Percentiles rank a stretch among this genome's conserved stretches.
Evolutionary conservation across 768 basidiomycete genomes (phyloP).

Genomic region (Pulveroboletus ravenelii): DNA sequence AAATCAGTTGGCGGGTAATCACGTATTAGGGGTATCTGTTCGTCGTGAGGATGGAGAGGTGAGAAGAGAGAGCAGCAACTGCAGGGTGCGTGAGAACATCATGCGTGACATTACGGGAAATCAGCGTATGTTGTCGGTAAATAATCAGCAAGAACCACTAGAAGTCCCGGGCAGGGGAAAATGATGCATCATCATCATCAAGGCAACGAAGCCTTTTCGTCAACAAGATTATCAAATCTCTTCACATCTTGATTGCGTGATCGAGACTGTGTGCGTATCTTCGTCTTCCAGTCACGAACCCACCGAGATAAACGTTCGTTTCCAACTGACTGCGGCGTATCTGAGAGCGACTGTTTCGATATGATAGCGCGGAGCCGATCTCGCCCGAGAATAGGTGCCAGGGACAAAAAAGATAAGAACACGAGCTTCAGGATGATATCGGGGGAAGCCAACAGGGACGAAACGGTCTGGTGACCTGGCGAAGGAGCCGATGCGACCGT

Average conservation of each 20-base stretch:
- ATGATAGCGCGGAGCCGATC: constrained; percentile 60
- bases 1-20: constrained; percentile 26
- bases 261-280: constrained; percentile 51
- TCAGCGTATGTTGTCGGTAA: constrained; percentile 13
- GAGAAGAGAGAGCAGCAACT: constrained; percentile 13
- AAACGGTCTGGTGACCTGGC: constrained; percentile 71
- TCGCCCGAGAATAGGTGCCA: constrained; percentile 81
- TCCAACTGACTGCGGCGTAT: constrained; percentile 13
- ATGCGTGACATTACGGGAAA: constrained; percentile 21
- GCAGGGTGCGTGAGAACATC: constrained; percentile 18
- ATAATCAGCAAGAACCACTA: constrained; percentile 16
- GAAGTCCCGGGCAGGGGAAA: constrained; percentile 11
- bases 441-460: constrained; percentile 79
- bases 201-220: constrained; percentile 45
- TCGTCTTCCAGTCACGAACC: constrained; percentile 67
- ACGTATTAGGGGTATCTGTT: constrained; percentile 32
- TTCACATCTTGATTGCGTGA: constrained; percentile 45
- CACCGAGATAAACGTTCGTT: constrained; percentile 44
- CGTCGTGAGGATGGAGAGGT: constrained; percentile 16
- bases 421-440: constrained; percentile 79
- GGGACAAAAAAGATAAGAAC: constrained; percentile 75
- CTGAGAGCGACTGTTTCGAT: constrained; percentile 26
- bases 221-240: constrained; percentile 47
- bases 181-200: constrained; percentile 13
- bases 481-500: constrained; percentile 72